These are phyloP conservation scores for Gossypium schwendimanii DNA, from an alignment of 441 rosid species.

Conservation along the genomic window DNA sequence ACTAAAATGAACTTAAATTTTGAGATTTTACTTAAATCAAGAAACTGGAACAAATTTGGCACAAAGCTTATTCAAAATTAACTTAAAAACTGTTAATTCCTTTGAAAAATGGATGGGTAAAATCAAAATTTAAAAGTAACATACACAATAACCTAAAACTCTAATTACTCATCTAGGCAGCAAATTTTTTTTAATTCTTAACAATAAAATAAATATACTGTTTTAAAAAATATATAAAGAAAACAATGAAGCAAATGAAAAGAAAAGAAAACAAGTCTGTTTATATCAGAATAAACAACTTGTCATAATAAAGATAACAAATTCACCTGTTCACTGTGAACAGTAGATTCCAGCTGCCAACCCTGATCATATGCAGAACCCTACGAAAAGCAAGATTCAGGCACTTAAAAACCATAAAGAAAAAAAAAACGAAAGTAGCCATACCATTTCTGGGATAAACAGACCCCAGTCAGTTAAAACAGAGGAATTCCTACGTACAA, in stretches of 20 bases:
- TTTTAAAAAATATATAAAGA: background rate
- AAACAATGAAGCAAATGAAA: background rate
- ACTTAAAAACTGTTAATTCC: background rate
- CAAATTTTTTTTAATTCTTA: background rate
- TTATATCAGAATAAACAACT: background rate
- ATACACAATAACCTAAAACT: background rate
- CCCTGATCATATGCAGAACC: slow-evolving; percentile 72
- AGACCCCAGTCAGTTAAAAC: slow-evolving; percentile 14
- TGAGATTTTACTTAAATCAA: background rate
- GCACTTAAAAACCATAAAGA: slow-evolving; percentile 16
- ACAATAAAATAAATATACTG: background rate
- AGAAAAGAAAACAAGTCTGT: background rate
- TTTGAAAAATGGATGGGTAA: background rate
- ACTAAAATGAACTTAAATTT: background rate
- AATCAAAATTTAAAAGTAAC: background rate
- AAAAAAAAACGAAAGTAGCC: slow-evolving; percentile 9
- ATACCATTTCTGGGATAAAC: slow-evolving; percentile 8
- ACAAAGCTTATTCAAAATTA: background rate
- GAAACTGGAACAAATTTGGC: background rate
- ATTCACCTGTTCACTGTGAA: slow-evolving; percentile 69
- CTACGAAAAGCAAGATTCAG: slow-evolving; percentile 41
- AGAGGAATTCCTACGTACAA: slow-evolving; percentile 38
- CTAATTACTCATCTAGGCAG: background rate
- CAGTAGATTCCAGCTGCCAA: slow-evolving; percentile 67
- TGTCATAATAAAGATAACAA: slow-evolving; percentile 9